These are phyloP conservation scores for Eucalyptus regnans DNA, from an alignment of 345 rosid species.

Conservation along the genomic window DNA sequence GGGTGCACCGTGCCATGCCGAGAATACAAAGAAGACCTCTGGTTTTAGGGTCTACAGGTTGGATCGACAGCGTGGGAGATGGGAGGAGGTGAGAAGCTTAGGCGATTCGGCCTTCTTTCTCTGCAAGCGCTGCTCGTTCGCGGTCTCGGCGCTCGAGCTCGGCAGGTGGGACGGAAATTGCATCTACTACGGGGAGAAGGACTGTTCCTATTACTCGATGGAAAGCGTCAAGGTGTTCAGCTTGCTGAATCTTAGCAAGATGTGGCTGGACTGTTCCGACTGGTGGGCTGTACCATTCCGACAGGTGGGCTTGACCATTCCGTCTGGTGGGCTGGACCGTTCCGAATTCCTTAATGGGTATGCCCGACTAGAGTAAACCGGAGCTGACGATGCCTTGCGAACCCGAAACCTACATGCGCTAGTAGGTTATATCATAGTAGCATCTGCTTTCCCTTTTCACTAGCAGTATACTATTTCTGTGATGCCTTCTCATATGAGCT, in stretches of 20 bases:
- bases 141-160: neutral
- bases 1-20: too few relatives aligned
- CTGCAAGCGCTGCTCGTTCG: neutral
- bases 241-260: neutral
- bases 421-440: neutral
- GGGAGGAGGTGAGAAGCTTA: neutral
- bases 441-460: neutral
- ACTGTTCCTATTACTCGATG: too few relatives aligned
- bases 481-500: neutral
- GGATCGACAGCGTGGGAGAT: constrained; percentile 1
- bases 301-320: too few relatives aligned
- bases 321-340: too few relatives aligned
- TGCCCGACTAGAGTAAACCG: too few relatives aligned
- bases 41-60: constrained; percentile 19
- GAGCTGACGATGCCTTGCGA: rapidly evolving
- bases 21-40: neutral
- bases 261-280: too few relatives aligned
- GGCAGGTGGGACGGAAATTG: neutral
- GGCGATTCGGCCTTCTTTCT: neutral
- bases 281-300: too few relatives aligned
- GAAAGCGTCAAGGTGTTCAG: neutral
- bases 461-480: neutral
- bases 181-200: neutral
- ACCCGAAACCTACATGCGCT: rapidly evolving
- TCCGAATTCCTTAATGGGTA: too few relatives aligned